phyloP scores from a whole-genome alignment of 495 filamentous ascomycete genomes.

The Chaetomidium leptoderma region DNA sequence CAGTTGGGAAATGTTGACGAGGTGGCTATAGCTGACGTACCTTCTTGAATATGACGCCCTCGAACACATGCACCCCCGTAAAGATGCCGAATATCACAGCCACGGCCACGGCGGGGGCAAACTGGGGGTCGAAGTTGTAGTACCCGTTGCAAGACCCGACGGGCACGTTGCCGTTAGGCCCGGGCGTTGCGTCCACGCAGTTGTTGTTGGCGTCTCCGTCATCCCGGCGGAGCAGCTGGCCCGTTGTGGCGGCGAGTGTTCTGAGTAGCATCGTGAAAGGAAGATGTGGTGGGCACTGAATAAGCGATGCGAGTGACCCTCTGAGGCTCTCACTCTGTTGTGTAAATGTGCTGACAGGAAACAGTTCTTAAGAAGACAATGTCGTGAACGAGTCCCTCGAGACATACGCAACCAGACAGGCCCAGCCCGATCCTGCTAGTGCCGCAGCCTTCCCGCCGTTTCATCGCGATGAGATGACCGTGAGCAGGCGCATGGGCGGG shows the following conservation, averaged over 20 bases:
- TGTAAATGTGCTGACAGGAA: no score
- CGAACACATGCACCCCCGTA: conserved; percentile 36
- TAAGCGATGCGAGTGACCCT: no score
- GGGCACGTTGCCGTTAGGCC: conserved; percentile 41
- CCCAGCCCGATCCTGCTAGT: no score
- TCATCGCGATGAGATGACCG: neutral
- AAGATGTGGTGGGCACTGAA: neutral
- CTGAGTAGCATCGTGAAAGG: neutral
- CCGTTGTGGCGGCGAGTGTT: neutral
- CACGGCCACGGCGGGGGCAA: conserved; percentile 28
- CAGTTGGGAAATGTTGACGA: neutral
- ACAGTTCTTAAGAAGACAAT: no score
- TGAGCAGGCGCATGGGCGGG: no score
- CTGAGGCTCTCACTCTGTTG: no score
- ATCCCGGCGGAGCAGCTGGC: neutral
- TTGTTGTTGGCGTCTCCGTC: neutral
- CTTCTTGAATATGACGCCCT: conserved; percentile 38
- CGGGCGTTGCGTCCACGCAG: conserved; percentile 35
- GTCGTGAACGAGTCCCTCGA: no score
- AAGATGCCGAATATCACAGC: conserved; percentile 40
- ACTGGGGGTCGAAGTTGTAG: conserved; percentile 40
- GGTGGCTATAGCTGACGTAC: neutral
- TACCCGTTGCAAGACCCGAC: conserved; percentile 38
- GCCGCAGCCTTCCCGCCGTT: no score
- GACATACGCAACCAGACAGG: no score